Evolutionary conservation across 306 rosid genomes (phyloP).

Genomic region (Spatholobus suberectus): DNA sequence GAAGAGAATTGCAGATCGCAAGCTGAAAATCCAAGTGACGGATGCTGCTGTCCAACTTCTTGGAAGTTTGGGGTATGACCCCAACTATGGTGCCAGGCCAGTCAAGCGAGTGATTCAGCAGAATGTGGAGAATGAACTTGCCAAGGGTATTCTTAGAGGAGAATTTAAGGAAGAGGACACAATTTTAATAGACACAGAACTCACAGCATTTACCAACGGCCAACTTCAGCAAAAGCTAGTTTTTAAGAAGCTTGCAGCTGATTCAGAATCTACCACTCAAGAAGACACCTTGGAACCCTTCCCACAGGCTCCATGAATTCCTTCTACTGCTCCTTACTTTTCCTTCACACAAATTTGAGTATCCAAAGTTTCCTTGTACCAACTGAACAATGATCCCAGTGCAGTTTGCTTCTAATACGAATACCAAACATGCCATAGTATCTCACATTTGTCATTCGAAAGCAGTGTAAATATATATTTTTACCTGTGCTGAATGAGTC

Average conservation of each 20-base stretch:
- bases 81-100: slow-evolving; percentile 95
- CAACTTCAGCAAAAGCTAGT: slow-evolving; percentile 83
- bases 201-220: slow-evolving; percentile 68
- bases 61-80: slow-evolving; percentile 89
- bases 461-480: slow-evolving; percentile 19
- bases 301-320: slow-evolving; percentile 50
- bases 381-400: not conserved
- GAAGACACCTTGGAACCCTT: slow-evolving; percentile 55
- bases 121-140: slow-evolving; percentile 89
- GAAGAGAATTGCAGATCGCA: slow-evolving; percentile 82
- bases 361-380: not conserved
- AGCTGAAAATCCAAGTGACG: slow-evolving; percentile 74
- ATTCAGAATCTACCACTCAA: slow-evolving; percentile 45
- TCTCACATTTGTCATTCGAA: not conserved
- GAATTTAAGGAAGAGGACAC: slow-evolving; percentile 87
- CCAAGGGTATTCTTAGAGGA: slow-evolving; percentile 92
- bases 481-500: not conserved
- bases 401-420: not conserved
- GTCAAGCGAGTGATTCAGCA: slow-evolving; percentile 98
- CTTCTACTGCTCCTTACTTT: not conserved
- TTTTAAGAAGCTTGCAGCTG: slow-evolving; percentile 59
- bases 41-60: slow-evolving; percentile 87
- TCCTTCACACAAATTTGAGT: not conserved
- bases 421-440: not conserved
- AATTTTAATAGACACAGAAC: slow-evolving; percentile 76